Conservation (phyloP, 495 filamentous ascomycete species). For the Penicillium fimorum region DNA sequence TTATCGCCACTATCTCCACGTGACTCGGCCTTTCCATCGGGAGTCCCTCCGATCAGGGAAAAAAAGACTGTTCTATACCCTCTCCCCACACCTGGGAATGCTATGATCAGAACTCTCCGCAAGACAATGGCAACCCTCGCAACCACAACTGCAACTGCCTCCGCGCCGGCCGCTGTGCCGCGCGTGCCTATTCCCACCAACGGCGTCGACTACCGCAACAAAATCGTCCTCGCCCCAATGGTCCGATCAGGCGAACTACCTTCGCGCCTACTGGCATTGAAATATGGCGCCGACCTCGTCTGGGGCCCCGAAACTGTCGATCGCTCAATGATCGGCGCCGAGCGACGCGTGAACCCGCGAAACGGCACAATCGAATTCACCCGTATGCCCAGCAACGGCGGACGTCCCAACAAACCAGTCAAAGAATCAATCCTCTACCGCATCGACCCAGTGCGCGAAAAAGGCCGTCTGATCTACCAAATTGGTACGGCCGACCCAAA, state of each 20-base stretch:
- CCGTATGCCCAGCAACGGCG: conserved; percentile 66
- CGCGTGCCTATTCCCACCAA: conserved; percentile 79
- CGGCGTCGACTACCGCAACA: conserved; percentile 90
- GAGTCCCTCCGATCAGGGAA: conserved; percentile 6
- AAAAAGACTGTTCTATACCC: conserved; percentile 1
- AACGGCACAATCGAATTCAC: conserved; percentile 81
- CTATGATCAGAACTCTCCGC: conserved; percentile 46
- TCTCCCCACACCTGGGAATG: conserved; percentile 24
- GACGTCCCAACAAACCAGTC: conserved; percentile 42
- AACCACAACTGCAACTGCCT: conserved; percentile 2
- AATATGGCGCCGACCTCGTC: conserved; percentile 94
- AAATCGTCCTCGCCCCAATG: conserved; percentile 95
- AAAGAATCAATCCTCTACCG: conserved; percentile 80
- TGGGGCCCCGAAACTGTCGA: conserved; percentile 98
- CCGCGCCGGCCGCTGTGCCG: conserved; percentile 21
- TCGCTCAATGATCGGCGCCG: conserved; percentile 81
- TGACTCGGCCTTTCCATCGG: conserved; percentile 9
- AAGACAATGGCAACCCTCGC: conserved; percentile 55
- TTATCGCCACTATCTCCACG: conserved; percentile 21
- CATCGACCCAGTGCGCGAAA: conserved; percentile 72
- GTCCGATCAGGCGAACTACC: conserved; percentile 94
- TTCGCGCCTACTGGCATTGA: conserved; percentile 77
- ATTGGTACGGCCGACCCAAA: conserved; percentile 81
- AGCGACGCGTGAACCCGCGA: conserved; percentile 67
- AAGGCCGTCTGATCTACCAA: conserved; percentile 77